Evolutionary conservation across 106 monocot genomes (phyloP).

Genomic region (Phalaenopsis aphrodite): DNA sequence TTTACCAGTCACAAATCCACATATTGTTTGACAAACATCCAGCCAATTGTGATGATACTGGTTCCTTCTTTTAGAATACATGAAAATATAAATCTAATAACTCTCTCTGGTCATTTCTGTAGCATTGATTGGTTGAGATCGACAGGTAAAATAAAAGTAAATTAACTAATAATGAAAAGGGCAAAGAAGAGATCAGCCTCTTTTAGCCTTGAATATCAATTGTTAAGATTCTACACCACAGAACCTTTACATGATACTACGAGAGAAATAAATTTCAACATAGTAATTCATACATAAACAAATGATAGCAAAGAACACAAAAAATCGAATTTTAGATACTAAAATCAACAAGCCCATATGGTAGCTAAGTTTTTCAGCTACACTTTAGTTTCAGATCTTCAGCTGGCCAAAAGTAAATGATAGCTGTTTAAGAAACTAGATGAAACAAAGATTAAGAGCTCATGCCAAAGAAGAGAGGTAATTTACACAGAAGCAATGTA

Average conservation of each 20-base stretch:
- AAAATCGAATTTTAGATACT: not conserved
- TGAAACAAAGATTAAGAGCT: not conserved
- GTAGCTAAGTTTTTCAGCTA: too few species aligned
- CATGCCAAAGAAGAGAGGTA: not conserved
- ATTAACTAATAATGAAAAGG: too few species aligned
- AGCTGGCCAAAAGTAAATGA: not conserved
- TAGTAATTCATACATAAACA: not conserved
- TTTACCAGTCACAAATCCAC: not conserved
- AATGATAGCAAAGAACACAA: not conserved
- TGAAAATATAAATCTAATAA: too few species aligned
- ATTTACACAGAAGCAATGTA: not conserved
- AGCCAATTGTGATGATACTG: too few species aligned
- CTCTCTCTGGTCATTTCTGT: too few species aligned
- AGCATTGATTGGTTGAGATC: too few species aligned
- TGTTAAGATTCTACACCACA: not conserved
- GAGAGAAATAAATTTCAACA: not conserved
- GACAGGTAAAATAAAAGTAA: too few species aligned
- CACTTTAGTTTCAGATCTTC: not conserved
- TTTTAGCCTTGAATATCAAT: too few species aligned
- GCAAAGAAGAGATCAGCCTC: too few species aligned
- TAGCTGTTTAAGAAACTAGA: not conserved
- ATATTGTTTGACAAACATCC: not conserved
- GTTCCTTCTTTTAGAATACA: too few species aligned
- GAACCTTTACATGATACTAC: not conserved
- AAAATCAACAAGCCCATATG: too few species aligned